phyloP scores from a whole-genome alignment of 129 eudicot species.

The Helichrysum umbraculigerum region DNA sequence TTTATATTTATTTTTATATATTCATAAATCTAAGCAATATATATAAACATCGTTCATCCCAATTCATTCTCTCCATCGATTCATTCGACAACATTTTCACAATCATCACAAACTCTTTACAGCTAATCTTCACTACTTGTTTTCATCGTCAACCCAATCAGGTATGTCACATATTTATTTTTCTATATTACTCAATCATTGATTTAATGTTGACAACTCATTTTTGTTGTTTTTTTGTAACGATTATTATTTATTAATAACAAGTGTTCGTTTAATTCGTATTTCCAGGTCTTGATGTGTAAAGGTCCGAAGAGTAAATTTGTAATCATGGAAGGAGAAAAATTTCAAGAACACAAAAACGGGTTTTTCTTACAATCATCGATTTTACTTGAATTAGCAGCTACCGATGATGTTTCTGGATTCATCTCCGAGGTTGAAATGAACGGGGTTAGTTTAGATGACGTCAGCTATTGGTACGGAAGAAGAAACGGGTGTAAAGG shows the following conservation, averaged over 20 bases:
- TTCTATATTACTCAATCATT: slow-evolving; percentile 6
- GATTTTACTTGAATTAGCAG: slow-evolving; percentile 72
- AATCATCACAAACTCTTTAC: slow-evolving; percentile 24
- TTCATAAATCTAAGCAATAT: slow-evolving; percentile 1
- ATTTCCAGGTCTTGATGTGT: slow-evolving; percentile 54
- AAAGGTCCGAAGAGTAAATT: slow-evolving; percentile 42
- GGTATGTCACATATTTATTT: slow-evolving; percentile 18
- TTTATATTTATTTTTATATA: not conserved
- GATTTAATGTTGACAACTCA: slow-evolving; percentile 7
- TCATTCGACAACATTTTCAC: slow-evolving; percentile 2
- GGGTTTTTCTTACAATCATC: slow-evolving; percentile 35
- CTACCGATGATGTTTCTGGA: slow-evolving; percentile 57
- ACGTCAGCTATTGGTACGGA: slow-evolving; percentile 73
- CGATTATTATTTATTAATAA: not conserved
- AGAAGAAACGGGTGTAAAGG: slow-evolving; percentile 57
- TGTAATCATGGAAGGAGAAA: slow-evolving; percentile 47
- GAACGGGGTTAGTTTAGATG: slow-evolving; percentile 42
- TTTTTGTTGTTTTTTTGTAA: not conserved
- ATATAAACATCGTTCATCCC: slow-evolving; percentile 28
- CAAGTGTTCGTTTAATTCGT: not conserved
- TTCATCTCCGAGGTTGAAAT: slow-evolving; percentile 51
- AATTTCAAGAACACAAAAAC: slow-evolving; percentile 28
- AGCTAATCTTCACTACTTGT: slow-evolving; percentile 35
- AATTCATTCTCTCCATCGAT: slow-evolving; percentile 29
- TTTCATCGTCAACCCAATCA: slow-evolving; percentile 22